These are phyloP conservation scores for Dichomitus squalens DNA, from an alignment of 1,284 basidiomycete genomes.

Conservation along the genomic window DNA sequence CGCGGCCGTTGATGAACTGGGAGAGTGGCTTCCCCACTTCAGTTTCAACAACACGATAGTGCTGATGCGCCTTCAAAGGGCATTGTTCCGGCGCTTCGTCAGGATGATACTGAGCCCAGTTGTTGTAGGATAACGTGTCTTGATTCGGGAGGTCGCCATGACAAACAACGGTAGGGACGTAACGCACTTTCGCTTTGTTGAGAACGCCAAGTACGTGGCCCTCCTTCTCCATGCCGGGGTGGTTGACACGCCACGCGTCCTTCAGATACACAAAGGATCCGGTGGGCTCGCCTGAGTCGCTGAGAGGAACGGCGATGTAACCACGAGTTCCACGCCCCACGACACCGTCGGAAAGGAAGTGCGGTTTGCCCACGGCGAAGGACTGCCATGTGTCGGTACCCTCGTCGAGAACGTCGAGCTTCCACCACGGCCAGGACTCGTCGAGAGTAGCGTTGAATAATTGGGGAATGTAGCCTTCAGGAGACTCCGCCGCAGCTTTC, in stretches of 20 bases:
- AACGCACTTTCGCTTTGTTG: constrained; percentile 9
- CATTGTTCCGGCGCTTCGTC: not conserved
- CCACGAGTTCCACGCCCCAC: constrained; percentile 16
- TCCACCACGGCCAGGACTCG: constrained; percentile 11
- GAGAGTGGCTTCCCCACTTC: constrained; percentile 13
- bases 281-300: not conserved
- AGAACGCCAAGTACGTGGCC: constrained; percentile 14
- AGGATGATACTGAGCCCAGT: not conserved
- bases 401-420: not conserved
- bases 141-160: constrained; percentile 17
- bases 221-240: constrained; percentile 3
- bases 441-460: constrained; percentile 1
- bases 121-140: not conserved
- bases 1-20: not conserved
- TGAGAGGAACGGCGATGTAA: constrained; percentile 9
- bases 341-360: not conserved
- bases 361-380: constrained; percentile 9
- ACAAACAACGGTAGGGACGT: constrained; percentile 18
- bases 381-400: not conserved
- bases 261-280: constrained; percentile 9
- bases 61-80: constrained; percentile 7
- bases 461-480: not conserved
- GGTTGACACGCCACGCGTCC: constrained; percentile 15
- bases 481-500: not conserved
- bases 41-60: constrained; percentile 16